These are phyloP conservation scores for Cephalotrichum gorgonifer DNA, from an alignment of 2,329 filamentous ascomycete species.

Conservation along the genomic window DNA sequence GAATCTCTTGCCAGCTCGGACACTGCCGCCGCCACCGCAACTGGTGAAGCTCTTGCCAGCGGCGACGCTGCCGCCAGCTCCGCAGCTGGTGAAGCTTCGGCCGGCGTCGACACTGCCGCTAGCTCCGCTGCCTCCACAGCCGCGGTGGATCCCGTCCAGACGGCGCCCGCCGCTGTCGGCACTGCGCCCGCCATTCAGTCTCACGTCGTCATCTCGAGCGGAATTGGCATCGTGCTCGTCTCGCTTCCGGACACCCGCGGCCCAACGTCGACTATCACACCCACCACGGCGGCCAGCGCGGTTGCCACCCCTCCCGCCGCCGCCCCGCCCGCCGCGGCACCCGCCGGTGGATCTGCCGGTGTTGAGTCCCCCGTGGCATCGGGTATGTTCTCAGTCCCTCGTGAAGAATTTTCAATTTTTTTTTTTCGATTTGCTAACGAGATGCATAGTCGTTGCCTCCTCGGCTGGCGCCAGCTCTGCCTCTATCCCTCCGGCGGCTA, in stretches of 20 bases:
- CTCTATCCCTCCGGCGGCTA: neutral
- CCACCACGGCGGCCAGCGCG: neutral
- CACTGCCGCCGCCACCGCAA: neutral
- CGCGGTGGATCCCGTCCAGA: neutral
- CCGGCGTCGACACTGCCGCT: neutral
- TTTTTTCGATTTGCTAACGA: too few species aligned
- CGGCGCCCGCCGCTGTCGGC: too few species aligned
- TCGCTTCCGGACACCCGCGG: constrained; percentile 4
- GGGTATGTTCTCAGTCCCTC: neutral
- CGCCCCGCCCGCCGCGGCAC: neutral
- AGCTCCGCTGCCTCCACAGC: neutral
- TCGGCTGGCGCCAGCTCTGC: neutral
- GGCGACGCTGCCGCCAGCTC: too few species aligned
- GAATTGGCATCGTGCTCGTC: constrained; percentile 3
- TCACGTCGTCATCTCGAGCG: neutral
- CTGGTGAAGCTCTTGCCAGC: neutral
- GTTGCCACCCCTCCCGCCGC: neutral
- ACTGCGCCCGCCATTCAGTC: neutral
- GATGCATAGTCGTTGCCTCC: neutral
- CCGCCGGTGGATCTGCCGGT: neutral
- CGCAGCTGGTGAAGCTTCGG: too few species aligned
- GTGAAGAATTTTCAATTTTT: neutral
- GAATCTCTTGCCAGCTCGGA: neutral
- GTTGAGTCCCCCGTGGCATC: constrained; percentile 1
- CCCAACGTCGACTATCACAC: constrained; percentile 1